Evolutionary conservation across 768 basidiomycete genomes (phyloP).

Genomic region (Amanita jacksonii): DNA sequence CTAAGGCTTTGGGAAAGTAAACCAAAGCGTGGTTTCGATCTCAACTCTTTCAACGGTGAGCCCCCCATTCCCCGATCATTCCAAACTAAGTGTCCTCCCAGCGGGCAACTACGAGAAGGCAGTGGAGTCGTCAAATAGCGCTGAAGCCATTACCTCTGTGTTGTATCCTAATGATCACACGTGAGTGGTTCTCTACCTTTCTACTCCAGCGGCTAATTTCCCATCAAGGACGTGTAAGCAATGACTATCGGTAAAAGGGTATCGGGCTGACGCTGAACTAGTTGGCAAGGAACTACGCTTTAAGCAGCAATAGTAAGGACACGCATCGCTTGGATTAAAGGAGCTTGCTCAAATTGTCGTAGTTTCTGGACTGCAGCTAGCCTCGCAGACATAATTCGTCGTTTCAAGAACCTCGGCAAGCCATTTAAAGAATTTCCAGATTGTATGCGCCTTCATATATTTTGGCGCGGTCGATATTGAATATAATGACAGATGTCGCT

Average conservation of each 20-base stretch:
- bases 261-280: conserved; percentile 17
- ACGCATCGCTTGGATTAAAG: background rate
- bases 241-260: background rate
- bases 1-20: conserved; percentile 77
- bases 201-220: conserved; percentile 6
- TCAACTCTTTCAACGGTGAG: conserved; percentile 89
- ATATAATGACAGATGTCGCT: conserved; percentile 49
- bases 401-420: conserved; percentile 86
- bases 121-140: conserved; percentile 81
- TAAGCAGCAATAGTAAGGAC: conserved; percentile 80
- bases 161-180: conserved; percentile 95
- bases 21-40: conserved; percentile 85
- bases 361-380: conserved; percentile 87
- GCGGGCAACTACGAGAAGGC: conserved; percentile 91
- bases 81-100: conserved; percentile 17
- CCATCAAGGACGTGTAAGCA: conserved; percentile 33
- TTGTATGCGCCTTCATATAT: conserved; percentile 35
- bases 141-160: conserved; percentile 89
- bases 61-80: background rate
- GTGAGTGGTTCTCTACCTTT: conserved; percentile 19
- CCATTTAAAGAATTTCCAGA: conserved; percentile 77
- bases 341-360: background rate
- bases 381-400: conserved; percentile 80
- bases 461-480: conserved; percentile 3
- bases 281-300: conserved; percentile 84